Evolutionary conservation across 1,284 basidiomycete genomes (phyloP).

Genomic region (Ganoderma meredithae): DNA sequence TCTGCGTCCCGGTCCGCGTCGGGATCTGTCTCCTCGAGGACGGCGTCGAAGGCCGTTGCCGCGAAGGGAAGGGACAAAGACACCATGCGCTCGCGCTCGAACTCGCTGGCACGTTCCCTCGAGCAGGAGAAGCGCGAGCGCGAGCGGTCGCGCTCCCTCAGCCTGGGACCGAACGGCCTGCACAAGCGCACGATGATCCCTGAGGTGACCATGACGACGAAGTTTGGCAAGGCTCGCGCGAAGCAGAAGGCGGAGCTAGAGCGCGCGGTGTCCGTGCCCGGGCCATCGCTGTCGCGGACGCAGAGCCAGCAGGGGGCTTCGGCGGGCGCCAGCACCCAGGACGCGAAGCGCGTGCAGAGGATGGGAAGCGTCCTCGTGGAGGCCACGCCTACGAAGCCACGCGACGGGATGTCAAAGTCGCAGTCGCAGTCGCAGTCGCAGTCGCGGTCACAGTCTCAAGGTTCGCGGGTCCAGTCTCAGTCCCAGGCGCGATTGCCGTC

Average conservation of each 20-base stretch:
- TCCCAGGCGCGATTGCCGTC: conserved; percentile 12
- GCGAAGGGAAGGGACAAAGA: conserved; percentile 31
- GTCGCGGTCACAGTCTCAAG: conserved; percentile 20
- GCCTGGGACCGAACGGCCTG: conserved; percentile 47
- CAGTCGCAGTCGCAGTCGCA: conserved; percentile 26
- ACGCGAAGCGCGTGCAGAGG: conserved; percentile 21
- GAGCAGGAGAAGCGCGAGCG: conserved; percentile 60
- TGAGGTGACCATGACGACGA: conserved; percentile 77
- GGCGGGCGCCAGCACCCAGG: conserved; percentile 8
- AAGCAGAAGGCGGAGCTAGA: conserved; percentile 43
- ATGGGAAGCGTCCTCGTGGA: conserved; percentile 61
- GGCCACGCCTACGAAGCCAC: conserved; percentile 62
- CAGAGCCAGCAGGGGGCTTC: conserved; percentile 32
- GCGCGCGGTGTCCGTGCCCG: conserved; percentile 30
- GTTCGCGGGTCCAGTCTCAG: conserved; percentile 11
- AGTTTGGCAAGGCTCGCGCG: conserved; percentile 49
- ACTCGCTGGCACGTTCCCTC: conserved; percentile 61
- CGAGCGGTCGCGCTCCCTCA: conserved; percentile 48
- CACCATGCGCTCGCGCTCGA: conserved; percentile 63
- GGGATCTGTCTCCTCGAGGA: conserved; percentile 10
- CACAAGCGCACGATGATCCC: conserved; percentile 58
- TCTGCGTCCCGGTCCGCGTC: conserved; percentile 9
- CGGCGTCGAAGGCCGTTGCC: not conserved
- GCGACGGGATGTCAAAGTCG: conserved; percentile 9
- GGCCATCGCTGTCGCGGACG: conserved; percentile 28